These are phyloP conservation scores for Metschnikowia hibisci DNA, from an alignment of 805 yeast genomes.

Conservation along the genomic window DNA sequence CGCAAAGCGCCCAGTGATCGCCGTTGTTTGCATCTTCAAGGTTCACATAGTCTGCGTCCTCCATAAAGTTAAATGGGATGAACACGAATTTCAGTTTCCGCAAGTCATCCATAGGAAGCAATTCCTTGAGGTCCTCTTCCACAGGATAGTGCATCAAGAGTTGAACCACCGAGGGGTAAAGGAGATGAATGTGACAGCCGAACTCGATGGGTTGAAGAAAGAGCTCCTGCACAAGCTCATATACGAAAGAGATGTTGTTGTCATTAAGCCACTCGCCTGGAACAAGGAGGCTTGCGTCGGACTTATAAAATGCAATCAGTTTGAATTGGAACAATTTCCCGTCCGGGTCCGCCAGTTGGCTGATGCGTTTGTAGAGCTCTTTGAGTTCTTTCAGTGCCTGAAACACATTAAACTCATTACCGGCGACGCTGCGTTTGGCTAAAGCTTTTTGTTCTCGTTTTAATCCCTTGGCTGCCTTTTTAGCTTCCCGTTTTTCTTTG, in stretches of 20 bases:
- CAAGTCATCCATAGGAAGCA: slow-evolving; percentile 32
- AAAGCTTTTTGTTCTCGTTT: neutral
- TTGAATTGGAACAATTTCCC: slow-evolving; percentile 45
- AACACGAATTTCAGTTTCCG: slow-evolving; percentile 46
- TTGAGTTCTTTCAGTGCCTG: slow-evolving; percentile 8
- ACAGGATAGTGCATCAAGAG: slow-evolving; percentile 49
- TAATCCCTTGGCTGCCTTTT: slow-evolving; percentile 1
- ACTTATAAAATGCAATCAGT: slow-evolving; percentile 54
- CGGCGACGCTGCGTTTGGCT: neutral
- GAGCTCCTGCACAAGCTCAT: slow-evolving; percentile 40
- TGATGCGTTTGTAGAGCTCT: slow-evolving; percentile 7
- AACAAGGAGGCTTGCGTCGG: slow-evolving; percentile 53
- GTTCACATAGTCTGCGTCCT: slow-evolving; percentile 31
- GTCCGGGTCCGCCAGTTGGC: slow-evolving; percentile 13
- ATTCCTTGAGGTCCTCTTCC: slow-evolving; percentile 35
- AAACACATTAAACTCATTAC: slow-evolving; percentile 5
- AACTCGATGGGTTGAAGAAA: slow-evolving; percentile 19
- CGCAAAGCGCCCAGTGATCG: slow-evolving; percentile 70
- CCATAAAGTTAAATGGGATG: slow-evolving; percentile 65
- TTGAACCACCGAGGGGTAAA: slow-evolving; percentile 63
- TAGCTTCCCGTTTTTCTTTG: slow-evolving; percentile 8
- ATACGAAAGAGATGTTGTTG: slow-evolving; percentile 60
- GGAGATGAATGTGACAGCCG: slow-evolving; percentile 26
- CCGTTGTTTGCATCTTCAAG: slow-evolving; percentile 61
- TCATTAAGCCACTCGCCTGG: slow-evolving; percentile 76